Conservation (phyloP, 2,329 filamentous ascomycete species). For the Thermochaetoides dissita region DNA sequence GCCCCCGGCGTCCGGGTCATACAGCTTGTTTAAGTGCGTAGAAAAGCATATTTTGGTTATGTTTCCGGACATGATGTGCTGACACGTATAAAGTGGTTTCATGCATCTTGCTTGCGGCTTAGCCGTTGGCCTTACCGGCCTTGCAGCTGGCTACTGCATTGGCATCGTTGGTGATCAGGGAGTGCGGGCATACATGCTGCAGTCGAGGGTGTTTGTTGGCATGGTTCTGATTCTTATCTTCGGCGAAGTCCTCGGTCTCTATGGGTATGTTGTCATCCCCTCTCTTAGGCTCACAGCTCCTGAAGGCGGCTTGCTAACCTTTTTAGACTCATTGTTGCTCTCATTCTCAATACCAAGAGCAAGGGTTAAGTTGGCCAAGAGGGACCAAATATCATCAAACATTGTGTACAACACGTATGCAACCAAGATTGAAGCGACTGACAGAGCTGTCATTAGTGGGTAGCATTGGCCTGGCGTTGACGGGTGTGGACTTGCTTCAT, state of each 20-base stretch:
- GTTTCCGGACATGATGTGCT: slow-evolving; percentile 3
- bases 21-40: slow-evolving; percentile 70
- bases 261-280: slow-evolving; percentile 56
- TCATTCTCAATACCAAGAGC: slow-evolving; percentile 84
- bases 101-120: slow-evolving; percentile 87
- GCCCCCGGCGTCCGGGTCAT: slow-evolving; percentile 50
- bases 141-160: slow-evolving; percentile 92
- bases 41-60: neutral
- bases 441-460: slow-evolving; percentile 6
- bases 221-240: slow-evolving; percentile 99
- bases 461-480: slow-evolving; percentile 15
- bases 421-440: slow-evolving; percentile 6
- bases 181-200: slow-evolving; percentile 89
- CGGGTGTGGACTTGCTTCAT: slow-evolving; percentile 19
- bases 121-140: slow-evolving; percentile 79
- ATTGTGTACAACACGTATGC: slow-evolving; percentile 6
- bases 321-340: slow-evolving; percentile 70
- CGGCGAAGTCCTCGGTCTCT: slow-evolving; percentile 89
- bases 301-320: slow-evolving; percentile 3
- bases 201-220: slow-evolving; percentile 90
- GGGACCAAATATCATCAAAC: neutral
- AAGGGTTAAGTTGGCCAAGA: slow-evolving; percentile 33
- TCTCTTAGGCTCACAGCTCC: no score
- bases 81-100: slow-evolving; percentile 49
- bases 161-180: slow-evolving; percentile 90